Percentiles rank a stretch among this genome's conserved stretches.
phyloP scores from a whole-genome alignment of 106 monocot species.

The Allium cepa region DNA sequence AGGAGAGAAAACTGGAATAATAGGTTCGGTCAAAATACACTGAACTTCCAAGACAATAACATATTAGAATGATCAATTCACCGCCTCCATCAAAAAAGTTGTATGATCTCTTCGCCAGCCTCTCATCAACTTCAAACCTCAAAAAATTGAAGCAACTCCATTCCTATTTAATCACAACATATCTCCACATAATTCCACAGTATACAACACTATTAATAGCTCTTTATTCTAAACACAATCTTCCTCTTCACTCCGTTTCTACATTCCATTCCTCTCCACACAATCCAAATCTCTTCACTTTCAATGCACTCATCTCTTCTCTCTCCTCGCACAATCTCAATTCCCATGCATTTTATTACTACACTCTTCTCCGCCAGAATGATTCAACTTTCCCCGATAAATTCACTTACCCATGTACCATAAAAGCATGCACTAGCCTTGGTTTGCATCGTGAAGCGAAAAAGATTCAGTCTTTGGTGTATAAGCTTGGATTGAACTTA shows the following conservation, averaged over 20 bases:
- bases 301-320: constrained; percentile 46
- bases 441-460: background rate
- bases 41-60: no score
- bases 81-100: no score
- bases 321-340: constrained; percentile 40
- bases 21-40: no score
- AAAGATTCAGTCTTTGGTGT: constrained; percentile 22
- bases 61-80: no score
- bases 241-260: constrained; percentile 25
- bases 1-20: no score
- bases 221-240: constrained; percentile 44
- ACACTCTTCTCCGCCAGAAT: constrained; percentile 4
- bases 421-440: constrained; percentile 44
- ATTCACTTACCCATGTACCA: constrained; percentile 55
- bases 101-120: no score
- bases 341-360: constrained; percentile 23
- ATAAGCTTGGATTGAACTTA: constrained; percentile 23
- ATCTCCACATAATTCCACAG: constrained; percentile 36
- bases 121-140: constrained; percentile 15
- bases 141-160: constrained; percentile 25
- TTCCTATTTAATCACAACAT: constrained; percentile 20
- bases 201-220: constrained; percentile 52
- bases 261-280: constrained; percentile 23
- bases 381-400: constrained; percentile 24
- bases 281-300: constrained; percentile 32